These are phyloP conservation scores for Pascua guehoae DNA, from an alignment of 1,284 basidiomycete genomes.

Conservation along the genomic window DNA sequence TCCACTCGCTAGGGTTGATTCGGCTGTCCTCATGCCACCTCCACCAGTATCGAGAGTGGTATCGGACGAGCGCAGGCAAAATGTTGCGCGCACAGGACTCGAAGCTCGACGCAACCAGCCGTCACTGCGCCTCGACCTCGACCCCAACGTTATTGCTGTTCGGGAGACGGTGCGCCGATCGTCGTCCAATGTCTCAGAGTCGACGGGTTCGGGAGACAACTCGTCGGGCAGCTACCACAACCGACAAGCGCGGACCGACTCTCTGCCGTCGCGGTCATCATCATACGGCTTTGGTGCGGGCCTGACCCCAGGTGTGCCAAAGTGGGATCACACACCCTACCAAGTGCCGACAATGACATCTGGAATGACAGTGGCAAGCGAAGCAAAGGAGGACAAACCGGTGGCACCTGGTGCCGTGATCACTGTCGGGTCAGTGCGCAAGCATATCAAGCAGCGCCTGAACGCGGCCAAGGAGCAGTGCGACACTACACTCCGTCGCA, in stretches of 20 bases:
- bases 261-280: slow-evolving; percentile 23
- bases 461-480: slow-evolving; percentile 91
- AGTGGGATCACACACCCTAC: slow-evolving; percentile 46
- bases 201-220: too few species aligned
- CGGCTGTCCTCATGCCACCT: too few species aligned
- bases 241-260: neutral
- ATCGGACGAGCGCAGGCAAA: neutral
- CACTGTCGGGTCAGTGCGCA: slow-evolving; percentile 68
- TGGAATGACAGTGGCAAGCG: neutral
- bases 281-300: slow-evolving; percentile 31
- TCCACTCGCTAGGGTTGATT: too few species aligned
- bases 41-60: too few species aligned
- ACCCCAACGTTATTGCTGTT: slow-evolving; percentile 28
- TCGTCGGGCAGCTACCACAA: neutral
- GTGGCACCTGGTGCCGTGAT: slow-evolving; percentile 41
- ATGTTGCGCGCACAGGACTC: slow-evolving; percentile 11
- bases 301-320: slow-evolving; percentile 31
- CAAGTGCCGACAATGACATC: slow-evolving; percentile 24
- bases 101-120: slow-evolving; percentile 45
- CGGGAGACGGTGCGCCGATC: too few species aligned
- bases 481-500: slow-evolving; percentile 88
- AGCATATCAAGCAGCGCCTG: slow-evolving; percentile 89
- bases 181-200: too few species aligned
- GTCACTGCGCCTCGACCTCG: slow-evolving; percentile 44
- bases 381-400: slow-evolving; percentile 15